phyloP scores from a whole-genome alignment of 2,329 filamentous ascomycete species.

The Incumbomyces lentus region DNA sequence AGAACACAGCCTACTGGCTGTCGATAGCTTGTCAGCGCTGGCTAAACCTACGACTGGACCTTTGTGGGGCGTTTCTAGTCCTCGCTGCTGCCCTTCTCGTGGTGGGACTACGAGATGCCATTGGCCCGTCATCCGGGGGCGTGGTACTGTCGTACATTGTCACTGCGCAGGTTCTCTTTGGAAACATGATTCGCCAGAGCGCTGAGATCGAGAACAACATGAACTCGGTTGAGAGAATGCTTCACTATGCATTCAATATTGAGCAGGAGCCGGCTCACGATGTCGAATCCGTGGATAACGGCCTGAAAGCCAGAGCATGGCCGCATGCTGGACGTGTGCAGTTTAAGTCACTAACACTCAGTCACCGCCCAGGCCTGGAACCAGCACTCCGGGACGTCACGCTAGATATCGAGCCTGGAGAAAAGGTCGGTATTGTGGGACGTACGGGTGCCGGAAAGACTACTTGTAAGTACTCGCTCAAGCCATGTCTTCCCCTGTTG shows the following conservation, averaged over 20 bases:
- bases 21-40: conserved; percentile 37
- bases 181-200: neutral
- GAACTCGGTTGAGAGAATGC: neutral
- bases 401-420: neutral
- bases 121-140: neutral
- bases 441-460: conserved; percentile 26
- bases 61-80: conserved; percentile 16
- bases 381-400: neutral
- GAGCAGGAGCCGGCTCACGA: neutral
- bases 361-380: neutral
- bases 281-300: neutral
- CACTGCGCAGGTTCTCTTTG: neutral
- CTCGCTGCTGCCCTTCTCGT: conserved; percentile 21
- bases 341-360: neutral
- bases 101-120: neutral
- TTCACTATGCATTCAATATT: neutral
- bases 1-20: conserved; percentile 30
- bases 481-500: too few species aligned
- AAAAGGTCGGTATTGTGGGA: conserved; percentile 17
- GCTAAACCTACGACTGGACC: conserved; percentile 13
- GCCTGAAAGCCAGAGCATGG: too few species aligned
- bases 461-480: conserved; percentile 10
- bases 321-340: too few species aligned
- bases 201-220: conserved; percentile 1
- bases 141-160: neutral